Evolutionary conservation across 495 filamentous ascomycete genomes (phyloP).

Genomic region (Thermochaetoides thermophila): DNA sequence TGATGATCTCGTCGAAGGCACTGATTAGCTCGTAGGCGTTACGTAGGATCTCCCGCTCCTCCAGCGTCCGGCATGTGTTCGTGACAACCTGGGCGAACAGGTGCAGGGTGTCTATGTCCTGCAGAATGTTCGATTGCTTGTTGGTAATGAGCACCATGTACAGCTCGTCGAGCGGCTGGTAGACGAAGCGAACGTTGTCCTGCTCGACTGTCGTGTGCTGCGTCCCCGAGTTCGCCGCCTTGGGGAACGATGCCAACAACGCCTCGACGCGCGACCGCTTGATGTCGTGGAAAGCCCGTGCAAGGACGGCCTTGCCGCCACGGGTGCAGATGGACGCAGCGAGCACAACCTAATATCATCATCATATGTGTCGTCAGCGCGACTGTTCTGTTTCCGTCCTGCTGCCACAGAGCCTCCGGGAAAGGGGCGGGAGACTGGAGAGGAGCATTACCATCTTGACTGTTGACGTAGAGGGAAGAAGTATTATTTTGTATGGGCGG

Average conservation of each 20-base stretch:
- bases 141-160: constrained; percentile 99
- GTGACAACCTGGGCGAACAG: constrained; percentile 93
- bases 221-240: constrained; percentile 83
- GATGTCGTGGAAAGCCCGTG: constrained; percentile 92
- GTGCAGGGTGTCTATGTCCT: constrained; percentile 96
- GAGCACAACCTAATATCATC: constrained; percentile 83
- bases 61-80: constrained; percentile 87
- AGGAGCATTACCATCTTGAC: constrained; percentile 14
- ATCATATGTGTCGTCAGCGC: no score
- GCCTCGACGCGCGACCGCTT: constrained; percentile 91
- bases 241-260: constrained; percentile 88
- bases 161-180: constrained; percentile 95
- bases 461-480: not conserved
- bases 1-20: constrained; percentile 94
- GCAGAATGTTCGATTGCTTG: constrained; percentile 95
- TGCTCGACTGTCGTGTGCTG: constrained; percentile 97
- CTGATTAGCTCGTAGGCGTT: constrained; percentile 93
- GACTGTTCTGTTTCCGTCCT: no score
- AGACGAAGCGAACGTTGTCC: constrained; percentile 98
- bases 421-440: no score
- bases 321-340: constrained; percentile 98
- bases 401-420: no score
- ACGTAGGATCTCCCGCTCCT: constrained; percentile 83
- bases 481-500: not conserved
- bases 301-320: constrained; percentile 92